Percentiles rank a stretch among this genome's conserved stretches.
These are phyloP conservation scores for Cephalotrichum gorgonifer DNA, from an alignment of 2,329 filamentous ascomycete species.

Conservation along the genomic window DNA sequence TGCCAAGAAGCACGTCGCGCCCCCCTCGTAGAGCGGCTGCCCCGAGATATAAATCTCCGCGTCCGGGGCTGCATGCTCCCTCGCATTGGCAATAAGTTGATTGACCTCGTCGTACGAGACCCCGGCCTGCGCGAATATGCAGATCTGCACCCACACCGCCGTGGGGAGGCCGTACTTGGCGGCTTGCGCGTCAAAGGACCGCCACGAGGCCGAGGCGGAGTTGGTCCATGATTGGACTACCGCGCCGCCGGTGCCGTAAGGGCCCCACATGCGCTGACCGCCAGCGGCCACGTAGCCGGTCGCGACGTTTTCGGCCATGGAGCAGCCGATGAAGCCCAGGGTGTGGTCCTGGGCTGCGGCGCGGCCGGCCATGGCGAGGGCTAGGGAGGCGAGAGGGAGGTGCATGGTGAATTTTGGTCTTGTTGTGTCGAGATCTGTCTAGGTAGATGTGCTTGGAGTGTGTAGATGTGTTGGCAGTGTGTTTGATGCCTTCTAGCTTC, in stretches of 20 bases:
- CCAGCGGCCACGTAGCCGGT: conserved; percentile 2
- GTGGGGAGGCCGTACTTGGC: background rate
- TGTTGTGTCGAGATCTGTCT: no score
- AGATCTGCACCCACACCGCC: conserved; percentile 14
- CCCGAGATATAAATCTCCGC: conserved; percentile 18
- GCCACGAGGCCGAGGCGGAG: conserved; percentile 1
- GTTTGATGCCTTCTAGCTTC: no score
- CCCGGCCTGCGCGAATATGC: conserved; percentile 18
- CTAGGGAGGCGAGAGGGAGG: no score
- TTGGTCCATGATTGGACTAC: conserved; percentile 4
- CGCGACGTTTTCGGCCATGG: conserved; percentile 4
- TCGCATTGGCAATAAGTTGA: conserved; percentile 17
- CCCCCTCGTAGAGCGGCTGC: conserved; percentile 17
- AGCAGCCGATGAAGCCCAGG: conserved; percentile 5
- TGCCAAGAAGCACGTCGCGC: conserved; percentile 13
- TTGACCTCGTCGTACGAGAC: conserved; percentile 18
- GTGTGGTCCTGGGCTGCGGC: background rate
- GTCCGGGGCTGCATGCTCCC: conserved; percentile 13
- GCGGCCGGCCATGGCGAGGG: no score
- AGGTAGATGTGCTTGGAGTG: no score
- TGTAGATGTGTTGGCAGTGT: no score
- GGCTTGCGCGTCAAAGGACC: background rate
- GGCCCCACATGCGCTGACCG: conserved; percentile 3
- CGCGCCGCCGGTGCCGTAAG: background rate
- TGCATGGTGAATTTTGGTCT: no score